Percentiles rank a stretch among this genome's conserved stretches.
These are phyloP conservation scores for Eleusine coracana DNA, from an alignment of 176 grass and related monocot genomes.

Conservation along the genomic window DNA sequence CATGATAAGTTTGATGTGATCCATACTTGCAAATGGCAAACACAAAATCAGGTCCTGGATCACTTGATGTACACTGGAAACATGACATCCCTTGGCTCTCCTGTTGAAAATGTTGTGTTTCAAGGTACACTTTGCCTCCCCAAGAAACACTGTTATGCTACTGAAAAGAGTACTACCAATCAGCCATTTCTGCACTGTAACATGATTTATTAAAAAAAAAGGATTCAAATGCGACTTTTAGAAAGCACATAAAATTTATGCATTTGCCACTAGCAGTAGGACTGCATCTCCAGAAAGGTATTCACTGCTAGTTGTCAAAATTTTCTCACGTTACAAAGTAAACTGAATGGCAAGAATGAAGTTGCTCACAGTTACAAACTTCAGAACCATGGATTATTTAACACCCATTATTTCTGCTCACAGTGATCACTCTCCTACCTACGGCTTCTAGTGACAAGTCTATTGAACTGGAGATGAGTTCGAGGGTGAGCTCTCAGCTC, in stretches of 20 bases:
- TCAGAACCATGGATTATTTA: constrained; percentile 29
- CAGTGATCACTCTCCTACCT: constrained; percentile 31
- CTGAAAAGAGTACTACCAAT: neutral
- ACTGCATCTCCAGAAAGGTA: constrained; percentile 2
- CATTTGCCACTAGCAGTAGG: constrained; percentile 17
- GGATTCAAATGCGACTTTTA: neutral
- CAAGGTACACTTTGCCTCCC: neutral
- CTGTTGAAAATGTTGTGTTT: neutral
- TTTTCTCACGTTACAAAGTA: constrained; percentile 46
- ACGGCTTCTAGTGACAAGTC: constrained; percentile 15
- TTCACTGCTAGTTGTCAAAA: constrained; percentile 35
- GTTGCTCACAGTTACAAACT: constrained; percentile 32
- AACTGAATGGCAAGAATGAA: constrained; percentile 5
- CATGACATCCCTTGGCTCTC: neutral
- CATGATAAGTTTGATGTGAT: constrained; percentile 14
- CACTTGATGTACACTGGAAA: neutral
- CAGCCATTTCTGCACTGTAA: neutral
- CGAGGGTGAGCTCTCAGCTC: constrained; percentile 27
- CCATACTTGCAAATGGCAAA: neutral
- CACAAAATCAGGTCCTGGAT: constrained; percentile 30
- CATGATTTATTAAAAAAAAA: neutral
- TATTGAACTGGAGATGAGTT: constrained; percentile 43
- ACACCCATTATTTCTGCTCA: constrained; percentile 33
- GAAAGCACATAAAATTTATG: neutral
- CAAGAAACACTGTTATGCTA: neutral